Evolutionary conservation across 129 eudicot genomes (phyloP).

Genomic region (Apium graveolens): DNA sequence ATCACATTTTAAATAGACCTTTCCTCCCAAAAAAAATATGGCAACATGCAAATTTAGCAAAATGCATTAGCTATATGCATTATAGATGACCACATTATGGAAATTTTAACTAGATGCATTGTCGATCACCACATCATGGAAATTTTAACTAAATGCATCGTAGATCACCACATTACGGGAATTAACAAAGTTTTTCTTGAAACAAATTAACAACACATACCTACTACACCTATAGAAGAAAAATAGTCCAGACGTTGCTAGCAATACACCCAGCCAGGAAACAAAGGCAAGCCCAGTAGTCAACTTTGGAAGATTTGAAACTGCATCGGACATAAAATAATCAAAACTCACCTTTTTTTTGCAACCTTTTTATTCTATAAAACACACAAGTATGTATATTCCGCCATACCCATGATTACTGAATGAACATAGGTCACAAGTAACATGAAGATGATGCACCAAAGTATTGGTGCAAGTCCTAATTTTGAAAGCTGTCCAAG

Average conservation of each 20-base stretch:
- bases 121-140: neutral
- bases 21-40: neutral
- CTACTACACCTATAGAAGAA: constrained; percentile 88
- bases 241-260: constrained; percentile 61
- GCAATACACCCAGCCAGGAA: constrained; percentile 79
- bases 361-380: neutral
- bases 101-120: neutral
- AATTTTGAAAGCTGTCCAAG: constrained; percentile 69
- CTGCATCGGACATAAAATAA: constrained; percentile 26
- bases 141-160: neutral
- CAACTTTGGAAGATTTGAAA: constrained; percentile 65
- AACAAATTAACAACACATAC: constrained; percentile 28
- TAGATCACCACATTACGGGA: neutral
- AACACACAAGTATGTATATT: neutral
- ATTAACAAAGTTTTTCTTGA: neutral
- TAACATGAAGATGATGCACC: constrained; percentile 63
- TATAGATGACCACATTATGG: neutral
- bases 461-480: constrained; percentile 86
- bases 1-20: neutral
- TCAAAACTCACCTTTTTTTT: neutral
- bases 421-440: constrained; percentile 66
- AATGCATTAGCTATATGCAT: neutral
- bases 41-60: neutral
- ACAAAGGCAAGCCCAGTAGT: constrained; percentile 61
- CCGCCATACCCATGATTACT: constrained; percentile 62